These are phyloP conservation scores for Penicillium crustosum DNA, from an alignment of 2,329 filamentous ascomycete species.

Conservation along the genomic window DNA sequence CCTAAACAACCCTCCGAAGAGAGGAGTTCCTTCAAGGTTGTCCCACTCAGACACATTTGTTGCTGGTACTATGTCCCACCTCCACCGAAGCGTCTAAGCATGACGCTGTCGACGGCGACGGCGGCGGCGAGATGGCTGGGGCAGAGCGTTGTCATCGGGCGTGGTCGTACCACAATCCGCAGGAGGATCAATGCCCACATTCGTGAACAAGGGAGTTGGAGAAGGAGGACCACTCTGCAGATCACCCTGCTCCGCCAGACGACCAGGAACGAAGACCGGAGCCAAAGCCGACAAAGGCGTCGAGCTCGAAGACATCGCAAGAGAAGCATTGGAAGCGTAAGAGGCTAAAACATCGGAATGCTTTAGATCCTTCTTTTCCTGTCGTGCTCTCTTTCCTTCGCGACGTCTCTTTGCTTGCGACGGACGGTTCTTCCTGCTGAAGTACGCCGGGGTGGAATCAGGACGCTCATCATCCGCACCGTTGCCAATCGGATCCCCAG, in stretches of 20 bases:
- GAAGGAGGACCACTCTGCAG: constrained; percentile 3
- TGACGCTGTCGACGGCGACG: not conserved
- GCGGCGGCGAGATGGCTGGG: not conserved
- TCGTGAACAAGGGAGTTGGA: not conserved
- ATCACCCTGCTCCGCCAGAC: not conserved
- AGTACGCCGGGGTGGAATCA: not conserved
- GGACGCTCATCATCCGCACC: not conserved
- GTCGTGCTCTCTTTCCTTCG: not conserved
- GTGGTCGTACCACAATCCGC: constrained; percentile 1
- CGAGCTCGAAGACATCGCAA: not conserved
- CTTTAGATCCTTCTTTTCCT: not conserved
- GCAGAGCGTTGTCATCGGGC: not conserved
- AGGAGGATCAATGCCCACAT: not conserved
- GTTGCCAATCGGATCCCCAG: not conserved
- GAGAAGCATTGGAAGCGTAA: constrained; percentile 3
- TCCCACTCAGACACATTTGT: not conserved
- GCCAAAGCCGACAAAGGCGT: constrained; percentile 2
- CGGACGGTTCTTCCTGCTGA: not conserved
- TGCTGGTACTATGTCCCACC: not conserved
- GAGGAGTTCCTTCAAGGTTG: not conserved
- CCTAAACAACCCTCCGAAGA: constrained; percentile 5
- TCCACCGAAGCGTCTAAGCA: not conserved
- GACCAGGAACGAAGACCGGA: not conserved
- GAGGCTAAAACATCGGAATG: not conserved
- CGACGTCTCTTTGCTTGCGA: constrained; percentile 1